Conservation (phyloP, 208 protist genomes). For the Wallacemonas sp. region DNA sequence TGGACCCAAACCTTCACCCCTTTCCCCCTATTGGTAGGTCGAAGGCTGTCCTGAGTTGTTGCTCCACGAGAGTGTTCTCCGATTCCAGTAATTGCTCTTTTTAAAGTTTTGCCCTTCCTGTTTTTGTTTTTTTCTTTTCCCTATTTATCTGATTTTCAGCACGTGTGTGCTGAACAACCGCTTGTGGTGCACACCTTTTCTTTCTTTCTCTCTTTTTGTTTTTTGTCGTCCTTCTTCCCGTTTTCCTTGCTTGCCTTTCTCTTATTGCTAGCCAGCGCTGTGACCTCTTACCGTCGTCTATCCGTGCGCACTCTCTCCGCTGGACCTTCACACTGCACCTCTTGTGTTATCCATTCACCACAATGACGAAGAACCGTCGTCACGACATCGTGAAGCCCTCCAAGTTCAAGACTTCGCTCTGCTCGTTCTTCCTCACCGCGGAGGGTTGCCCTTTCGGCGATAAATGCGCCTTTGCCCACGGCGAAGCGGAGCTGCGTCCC, state of each 20-base stretch:
- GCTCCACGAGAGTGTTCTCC: too few species aligned
- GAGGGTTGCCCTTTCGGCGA: slow-evolving; percentile 73
- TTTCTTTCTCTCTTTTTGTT: slow-evolving; percentile 19
- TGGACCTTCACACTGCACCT: too few species aligned
- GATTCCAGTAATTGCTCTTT: too few species aligned
- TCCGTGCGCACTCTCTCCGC: too few species aligned
- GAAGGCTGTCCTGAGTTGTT: too few species aligned
- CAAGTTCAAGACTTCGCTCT: slow-evolving; percentile 88
- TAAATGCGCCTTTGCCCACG: slow-evolving; percentile 81
- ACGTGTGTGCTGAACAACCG: slow-evolving; percentile 3
- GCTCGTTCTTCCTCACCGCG: slow-evolving; percentile 53
- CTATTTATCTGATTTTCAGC: neutral
- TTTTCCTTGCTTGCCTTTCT: slow-evolving; percentile 1
- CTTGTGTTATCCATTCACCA: too few species aligned
- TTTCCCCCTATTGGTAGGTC: too few species aligned
- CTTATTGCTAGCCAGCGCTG: neutral
- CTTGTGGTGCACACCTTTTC: too few species aligned
- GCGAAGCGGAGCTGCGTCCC: slow-evolving; percentile 55
- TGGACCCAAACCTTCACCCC: too few species aligned
- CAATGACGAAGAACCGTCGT: slow-evolving; percentile 55
- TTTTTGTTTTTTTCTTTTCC: neutral
- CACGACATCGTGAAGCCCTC: slow-evolving; percentile 84
- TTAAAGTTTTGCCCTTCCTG: too few species aligned
- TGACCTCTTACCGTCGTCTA: neutral
- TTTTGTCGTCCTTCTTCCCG: neutral